Conservation (phyloP, 2,329 filamentous ascomycete genomes). For the Nigrospora oryzae region DNA sequence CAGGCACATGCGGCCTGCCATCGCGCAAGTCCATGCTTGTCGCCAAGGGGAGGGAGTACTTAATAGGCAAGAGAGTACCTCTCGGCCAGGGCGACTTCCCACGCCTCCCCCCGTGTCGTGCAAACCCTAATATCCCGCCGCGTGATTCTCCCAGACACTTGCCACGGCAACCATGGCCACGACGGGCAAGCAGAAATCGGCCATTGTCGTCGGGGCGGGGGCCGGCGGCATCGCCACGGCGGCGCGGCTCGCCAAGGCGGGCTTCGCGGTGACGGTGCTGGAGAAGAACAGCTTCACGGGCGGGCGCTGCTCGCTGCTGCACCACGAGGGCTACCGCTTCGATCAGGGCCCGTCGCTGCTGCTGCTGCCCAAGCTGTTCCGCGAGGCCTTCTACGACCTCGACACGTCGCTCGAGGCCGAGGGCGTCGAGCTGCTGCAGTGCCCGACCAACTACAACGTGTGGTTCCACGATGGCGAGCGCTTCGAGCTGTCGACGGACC, state of each 20-base stretch:
- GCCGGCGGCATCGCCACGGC: constrained; percentile 65
- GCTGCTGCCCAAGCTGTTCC: constrained; percentile 62
- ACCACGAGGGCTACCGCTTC: constrained; percentile 57
- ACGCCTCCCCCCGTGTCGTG: no score
- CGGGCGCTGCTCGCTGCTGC: constrained; percentile 60
- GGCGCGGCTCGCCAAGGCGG: constrained; percentile 61
- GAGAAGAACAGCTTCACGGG: constrained; percentile 70
- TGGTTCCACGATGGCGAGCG: constrained; percentile 61
- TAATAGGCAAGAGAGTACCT: no score
- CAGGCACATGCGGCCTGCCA: no score
- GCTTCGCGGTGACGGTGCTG: constrained; percentile 65
- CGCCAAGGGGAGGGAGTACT: no score
- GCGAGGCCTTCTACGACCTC: constrained; percentile 60
- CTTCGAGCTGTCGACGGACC: constrained; percentile 59
- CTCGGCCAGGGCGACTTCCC: no score
- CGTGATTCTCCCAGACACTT: no score
- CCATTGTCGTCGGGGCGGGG: constrained; percentile 53
- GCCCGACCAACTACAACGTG: constrained; percentile 67
- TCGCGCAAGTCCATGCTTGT: no score
- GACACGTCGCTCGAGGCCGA: constrained; percentile 57
- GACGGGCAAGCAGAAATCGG: constrained; percentile 31
- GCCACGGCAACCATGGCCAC: not conserved
- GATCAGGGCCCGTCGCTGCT: constrained; percentile 71
- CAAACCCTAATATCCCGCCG: no score
- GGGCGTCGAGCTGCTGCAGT: constrained; percentile 61